Percentiles rank a stretch among this genome's conserved stretches.
These are phyloP conservation scores for Annona squamosa DNA, from an alignment of 164 flowering plant genomes.

Conservation along the genomic window DNA sequence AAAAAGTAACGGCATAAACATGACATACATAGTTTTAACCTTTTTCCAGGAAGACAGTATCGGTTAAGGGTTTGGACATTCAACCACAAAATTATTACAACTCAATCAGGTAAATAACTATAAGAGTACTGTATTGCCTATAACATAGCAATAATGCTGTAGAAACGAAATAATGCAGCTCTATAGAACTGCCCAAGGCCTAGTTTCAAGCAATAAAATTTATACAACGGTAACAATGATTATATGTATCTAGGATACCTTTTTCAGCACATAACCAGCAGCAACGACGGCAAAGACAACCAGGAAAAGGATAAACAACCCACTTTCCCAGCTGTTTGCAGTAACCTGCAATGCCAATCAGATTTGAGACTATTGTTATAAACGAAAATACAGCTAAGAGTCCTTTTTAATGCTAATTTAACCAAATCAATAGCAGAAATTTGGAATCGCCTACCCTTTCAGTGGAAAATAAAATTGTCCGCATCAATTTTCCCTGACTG, in stretches of 20 bases:
- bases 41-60: too few species aligned
- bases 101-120: too few species aligned
- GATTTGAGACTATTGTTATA: neutral
- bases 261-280: conserved; percentile 95
- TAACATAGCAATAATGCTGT: neutral
- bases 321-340: conserved; percentile 99
- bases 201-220: neutral
- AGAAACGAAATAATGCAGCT: neutral
- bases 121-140: neutral
- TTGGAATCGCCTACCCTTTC: conserved; percentile 62
- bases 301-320: conserved; percentile 80
- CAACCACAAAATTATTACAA: too few species aligned
- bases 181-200: neutral
- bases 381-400: neutral
- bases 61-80: too few species aligned
- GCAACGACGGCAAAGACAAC: conserved; percentile 95
- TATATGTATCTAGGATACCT: conserved; percentile 37
- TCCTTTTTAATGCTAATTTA: neutral
- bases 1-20: neutral
- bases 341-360: conserved; percentile 58
- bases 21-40: neutral
- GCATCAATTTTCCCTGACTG: conserved; percentile 96
- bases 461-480: conserved; percentile 93
- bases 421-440: conserved; percentile 5
- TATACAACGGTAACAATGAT: neutral